Base-by-base conservation (phyloP, 2,329 filamentous ascomycete species). In the Metarhizium humberi region DNA sequence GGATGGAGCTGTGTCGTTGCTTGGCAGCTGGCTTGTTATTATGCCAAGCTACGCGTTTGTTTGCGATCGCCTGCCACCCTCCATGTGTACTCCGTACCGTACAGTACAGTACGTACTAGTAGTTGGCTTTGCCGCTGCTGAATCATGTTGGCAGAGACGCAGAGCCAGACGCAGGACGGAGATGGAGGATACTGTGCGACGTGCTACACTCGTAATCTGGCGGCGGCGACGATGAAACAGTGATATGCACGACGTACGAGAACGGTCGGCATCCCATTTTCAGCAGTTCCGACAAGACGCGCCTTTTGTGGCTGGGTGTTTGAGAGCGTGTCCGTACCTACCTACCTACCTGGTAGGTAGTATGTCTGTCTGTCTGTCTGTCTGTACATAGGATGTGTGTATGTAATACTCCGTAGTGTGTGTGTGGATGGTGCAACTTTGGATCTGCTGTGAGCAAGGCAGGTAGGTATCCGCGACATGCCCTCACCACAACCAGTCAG, bases 231-330 rank as follows among this genome's bases (percentile, higher is more conserved):
- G 11, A 40, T 18, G 42, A 18, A 45, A 45, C 42, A 20, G 6
- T 16, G 18, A 45, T 11, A 16, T 45, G 42, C 42, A 18, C 29
- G 20, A 10, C 30, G 42, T 45, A 20, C 18, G 16, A 18, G 20
- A 48, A 5, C 30, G 25, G 42, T 58, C 60, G 60, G 60, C 25
- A 56, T 63, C 20, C 61, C 61, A 49, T 50, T 59, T 62, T 52
- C 54, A 61, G 60, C 54, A 56, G 40, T 50, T 56, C 61, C 61
- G 59, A 16, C 25, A 38, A 25, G 25, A 51, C 34, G 49, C 38
- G 36, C 30, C 30, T 16, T 32, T 45, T 13, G 34, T 48, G 34
- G 49, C 58, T 53, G 51, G 54, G 57, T 48, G 51, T 14, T 43
- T 43, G 6, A 14, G 40, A 25, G 25, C 25, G 25, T 25, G 32